These are phyloP conservation scores for Salisapilia sapeloensis DNA, from an alignment of 352 stramenopile genomes.

Conservation along the genomic window DNA sequence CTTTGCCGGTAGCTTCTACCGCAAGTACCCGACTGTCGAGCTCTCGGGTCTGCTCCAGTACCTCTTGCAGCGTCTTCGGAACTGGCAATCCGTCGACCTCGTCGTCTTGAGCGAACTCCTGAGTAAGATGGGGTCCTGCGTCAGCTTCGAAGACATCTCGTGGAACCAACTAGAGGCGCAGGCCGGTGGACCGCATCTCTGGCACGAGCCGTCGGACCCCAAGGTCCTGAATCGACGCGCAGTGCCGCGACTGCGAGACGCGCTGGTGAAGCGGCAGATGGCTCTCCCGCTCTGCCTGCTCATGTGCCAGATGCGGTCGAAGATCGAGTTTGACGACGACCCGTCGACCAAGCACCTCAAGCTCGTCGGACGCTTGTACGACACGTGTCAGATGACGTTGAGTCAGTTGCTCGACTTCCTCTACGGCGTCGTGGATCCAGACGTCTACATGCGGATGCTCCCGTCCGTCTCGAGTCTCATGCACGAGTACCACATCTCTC, in stretches of 20 bases:
- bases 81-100: constrained; percentile 71
- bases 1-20: constrained; percentile 91
- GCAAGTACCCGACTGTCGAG: constrained; percentile 87
- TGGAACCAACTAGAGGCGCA: constrained; percentile 65
- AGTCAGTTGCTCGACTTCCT: constrained; percentile 80
- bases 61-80: constrained; percentile 75
- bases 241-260: constrained; percentile 65
- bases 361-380: constrained; percentile 56
- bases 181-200: constrained; percentile 57
- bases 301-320: constrained; percentile 75
- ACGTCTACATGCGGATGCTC: constrained; percentile 55
- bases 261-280: constrained; percentile 63
- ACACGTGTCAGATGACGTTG: constrained; percentile 74
- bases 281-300: constrained; percentile 57
- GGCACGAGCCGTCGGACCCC: constrained; percentile 57
- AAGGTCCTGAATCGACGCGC: constrained; percentile 74
- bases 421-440: constrained; percentile 45
- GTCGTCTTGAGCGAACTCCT: constrained; percentile 78
- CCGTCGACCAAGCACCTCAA: constrained; percentile 44
- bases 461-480: constrained; percentile 42
- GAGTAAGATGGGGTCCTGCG: constrained; percentile 78
- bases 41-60: constrained; percentile 83
- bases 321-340: constrained; percentile 69
- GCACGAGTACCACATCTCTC: constrained; percentile 50
- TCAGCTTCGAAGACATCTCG: constrained; percentile 78